A percentile compares a stretch with the other conserved stretches of the same genome.
phyloP scores from a whole-genome alignment of 345 rosid species.

The Murraya koenigii region DNA sequence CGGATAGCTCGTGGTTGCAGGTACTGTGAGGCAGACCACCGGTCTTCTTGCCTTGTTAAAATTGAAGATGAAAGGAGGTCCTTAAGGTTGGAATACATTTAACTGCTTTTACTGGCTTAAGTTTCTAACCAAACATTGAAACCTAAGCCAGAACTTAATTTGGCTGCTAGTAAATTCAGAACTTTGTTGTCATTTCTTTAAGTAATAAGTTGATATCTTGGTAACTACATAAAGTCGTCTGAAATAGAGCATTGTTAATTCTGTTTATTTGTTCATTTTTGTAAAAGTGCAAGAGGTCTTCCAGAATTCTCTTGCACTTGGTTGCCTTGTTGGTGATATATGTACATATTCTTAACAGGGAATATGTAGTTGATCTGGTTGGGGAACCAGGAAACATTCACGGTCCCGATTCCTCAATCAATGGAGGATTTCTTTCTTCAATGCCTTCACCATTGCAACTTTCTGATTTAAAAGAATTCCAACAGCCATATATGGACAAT shows the following conservation, averaged over 20 bases:
- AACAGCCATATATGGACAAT: slow-evolving; percentile 39
- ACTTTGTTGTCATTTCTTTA: background rate
- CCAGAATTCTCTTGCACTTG: background rate
- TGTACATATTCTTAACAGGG: slow-evolving; percentile 53
- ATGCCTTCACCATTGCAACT: slow-evolving; percentile 71
- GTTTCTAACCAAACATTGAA: background rate
- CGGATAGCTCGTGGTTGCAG: slow-evolving; percentile 96
- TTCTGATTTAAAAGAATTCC: slow-evolving; percentile 53
- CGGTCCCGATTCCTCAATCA: slow-evolving; percentile 83
- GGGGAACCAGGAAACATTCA: slow-evolving; percentile 89
- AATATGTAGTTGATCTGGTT: slow-evolving; percentile 92
- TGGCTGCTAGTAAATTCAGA: background rate
- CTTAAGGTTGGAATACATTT: slow-evolving; percentile 47
- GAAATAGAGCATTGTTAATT: background rate
- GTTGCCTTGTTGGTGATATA: slow-evolving; percentile 2
- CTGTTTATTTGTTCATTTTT: background rate
- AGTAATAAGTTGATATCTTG: background rate
- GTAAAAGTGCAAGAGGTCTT: background rate
- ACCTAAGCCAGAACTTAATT: background rate
- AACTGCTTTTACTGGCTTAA: background rate
- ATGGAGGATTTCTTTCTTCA: slow-evolving; percentile 56
- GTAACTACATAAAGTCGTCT: background rate
- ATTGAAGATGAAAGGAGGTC: slow-evolving; percentile 69
- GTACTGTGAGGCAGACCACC: slow-evolving; percentile 77
- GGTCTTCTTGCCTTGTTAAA: slow-evolving; percentile 90